These are phyloP conservation scores for Pichia sp. DNA, from an alignment of 1,139 yeast genomes.

Conservation along the genomic window DNA sequence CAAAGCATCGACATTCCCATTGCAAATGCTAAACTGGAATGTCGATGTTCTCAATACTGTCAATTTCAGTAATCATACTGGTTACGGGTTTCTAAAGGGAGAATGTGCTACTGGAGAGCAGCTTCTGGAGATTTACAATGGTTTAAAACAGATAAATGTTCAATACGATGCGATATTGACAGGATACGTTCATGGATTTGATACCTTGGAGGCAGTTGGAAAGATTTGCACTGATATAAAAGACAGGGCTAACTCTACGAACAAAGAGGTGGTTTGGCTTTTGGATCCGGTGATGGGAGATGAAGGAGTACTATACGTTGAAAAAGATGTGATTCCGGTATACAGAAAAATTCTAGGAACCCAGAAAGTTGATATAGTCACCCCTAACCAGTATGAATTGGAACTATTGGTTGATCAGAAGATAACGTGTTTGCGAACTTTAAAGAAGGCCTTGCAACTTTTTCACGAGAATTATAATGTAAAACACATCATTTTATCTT, in stretches of 20 bases:
- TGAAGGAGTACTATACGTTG: conserved; percentile 76
- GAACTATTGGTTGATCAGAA: conserved; percentile 60
- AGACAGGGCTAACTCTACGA: conserved; percentile 17
- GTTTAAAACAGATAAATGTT: conserved; percentile 41
- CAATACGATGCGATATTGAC: conserved; percentile 60
- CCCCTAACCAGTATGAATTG: conserved; percentile 91
- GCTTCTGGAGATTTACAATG: conserved; percentile 41
- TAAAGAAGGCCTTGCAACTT: conserved; percentile 43
- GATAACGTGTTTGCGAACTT: conserved; percentile 39
- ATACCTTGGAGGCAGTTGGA: conserved; percentile 46
- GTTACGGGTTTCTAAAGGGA: conserved; percentile 57
- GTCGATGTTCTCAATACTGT: conserved; percentile 79
- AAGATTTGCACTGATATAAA: conserved; percentile 35
- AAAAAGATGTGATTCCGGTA: conserved; percentile 59
- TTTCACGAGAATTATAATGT: conserved; percentile 52
- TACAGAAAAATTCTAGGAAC: conserved; percentile 53
- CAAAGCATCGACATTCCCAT: conserved; percentile 73
- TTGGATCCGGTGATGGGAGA: conserved; percentile 96
- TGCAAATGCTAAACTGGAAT: conserved; percentile 78
- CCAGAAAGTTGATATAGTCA: conserved; percentile 58
- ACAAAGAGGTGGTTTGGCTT: conserved; percentile 43
- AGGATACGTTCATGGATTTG: conserved; percentile 67
- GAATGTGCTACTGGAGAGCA: conserved; percentile 39
- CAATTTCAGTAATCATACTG: conserved; percentile 79
- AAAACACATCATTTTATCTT: conserved; percentile 65